A percentile compares a stretch with the other conserved stretches of the same genome.
Evolutionary conservation across 1,284 basidiomycete species (phyloP).

Genomic region (Cryptococcus hybrid): DNA sequence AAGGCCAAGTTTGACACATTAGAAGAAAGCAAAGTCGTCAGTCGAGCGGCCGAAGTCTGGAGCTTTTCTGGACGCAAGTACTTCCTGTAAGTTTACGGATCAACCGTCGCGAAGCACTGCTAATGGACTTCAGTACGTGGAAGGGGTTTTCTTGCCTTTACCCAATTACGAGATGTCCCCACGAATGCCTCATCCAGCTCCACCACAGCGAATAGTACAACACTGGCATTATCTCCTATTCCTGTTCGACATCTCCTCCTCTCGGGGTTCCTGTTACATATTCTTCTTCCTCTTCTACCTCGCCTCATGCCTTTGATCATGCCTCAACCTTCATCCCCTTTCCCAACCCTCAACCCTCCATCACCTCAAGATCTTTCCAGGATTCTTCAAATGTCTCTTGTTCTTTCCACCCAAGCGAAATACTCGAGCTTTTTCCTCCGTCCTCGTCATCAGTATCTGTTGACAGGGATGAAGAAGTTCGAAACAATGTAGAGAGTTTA

Average conservation of each 20-base stretch:
- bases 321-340: neutral
- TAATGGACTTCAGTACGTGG: slow-evolving; percentile 36
- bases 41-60: slow-evolving; percentile 83
- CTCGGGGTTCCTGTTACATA: slow-evolving; percentile 48
- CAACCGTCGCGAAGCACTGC: no score
- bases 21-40: slow-evolving; percentile 64
- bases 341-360: slow-evolving; percentile 9
- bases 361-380: slow-evolving; percentile 34
- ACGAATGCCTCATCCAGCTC: no score
- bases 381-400: slow-evolving; percentile 47
- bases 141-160: slow-evolving; percentile 52
- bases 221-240: no score
- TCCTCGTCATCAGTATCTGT: slow-evolving; percentile 6
- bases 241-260: no score
- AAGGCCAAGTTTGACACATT: slow-evolving; percentile 71
- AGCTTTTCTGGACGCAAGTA: slow-evolving; percentile 91
- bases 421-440: slow-evolving; percentile 37
- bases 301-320: slow-evolving; percentile 33
- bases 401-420: slow-evolving; percentile 47
- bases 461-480: slow-evolving; percentile 34
- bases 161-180: slow-evolving; percentile 42
- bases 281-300: slow-evolving; percentile 46
- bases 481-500: slow-evolving; percentile 37
- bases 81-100: slow-evolving; percentile 57
- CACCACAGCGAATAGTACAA: no score